Conservation (phyloP, 805 yeast genomes). For the Tetrapisispora taiwanensis region DNA sequence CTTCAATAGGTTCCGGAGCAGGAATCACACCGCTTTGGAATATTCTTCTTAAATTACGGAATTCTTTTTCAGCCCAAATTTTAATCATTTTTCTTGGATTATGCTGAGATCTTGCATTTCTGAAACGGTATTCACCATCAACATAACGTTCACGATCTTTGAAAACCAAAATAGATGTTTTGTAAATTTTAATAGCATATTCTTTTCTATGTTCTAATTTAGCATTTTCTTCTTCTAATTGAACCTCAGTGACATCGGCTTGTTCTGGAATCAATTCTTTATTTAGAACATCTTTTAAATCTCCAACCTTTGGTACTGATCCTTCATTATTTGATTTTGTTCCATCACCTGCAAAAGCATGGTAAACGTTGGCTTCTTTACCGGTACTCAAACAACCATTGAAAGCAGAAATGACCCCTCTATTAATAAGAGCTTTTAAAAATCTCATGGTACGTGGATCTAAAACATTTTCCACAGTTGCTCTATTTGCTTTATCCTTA, state of each 20-base stretch:
- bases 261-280: not conserved
- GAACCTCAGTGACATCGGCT: not conserved
- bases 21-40: slow-evolving; percentile 64
- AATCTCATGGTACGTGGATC: slow-evolving; percentile 90
- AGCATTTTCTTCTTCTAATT: not conserved
- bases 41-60: slow-evolving; percentile 79
- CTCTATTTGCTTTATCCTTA: slow-evolving; percentile 83
- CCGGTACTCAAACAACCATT: slow-evolving; percentile 96
- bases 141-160: slow-evolving; percentile 94
- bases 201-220: slow-evolving; percentile 33
- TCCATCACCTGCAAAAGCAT: slow-evolving; percentile 42
- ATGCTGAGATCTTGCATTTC: slow-evolving; percentile 75
- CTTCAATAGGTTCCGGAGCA: slow-evolving; percentile 86
- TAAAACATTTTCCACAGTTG: slow-evolving; percentile 92
- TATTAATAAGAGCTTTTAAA: slow-evolving; percentile 67
- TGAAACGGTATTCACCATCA: slow-evolving; percentile 87
- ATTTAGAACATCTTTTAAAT: not conserved
- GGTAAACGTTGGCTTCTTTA: slow-evolving; percentile 97
- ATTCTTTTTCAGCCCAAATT: slow-evolving; percentile 98
- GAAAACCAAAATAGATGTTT: slow-evolving; percentile 93
- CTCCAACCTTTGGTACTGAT: not conserved
- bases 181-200: slow-evolving; percentile 86
- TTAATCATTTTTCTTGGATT: slow-evolving; percentile 97
- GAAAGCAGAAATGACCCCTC: slow-evolving; percentile 73
- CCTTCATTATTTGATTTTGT: not conserved